A percentile compares a stretch with the other conserved stretches of the same genome.
Conservation (phyloP, 441 rosid species). For the Mallotus repandus region DNA sequence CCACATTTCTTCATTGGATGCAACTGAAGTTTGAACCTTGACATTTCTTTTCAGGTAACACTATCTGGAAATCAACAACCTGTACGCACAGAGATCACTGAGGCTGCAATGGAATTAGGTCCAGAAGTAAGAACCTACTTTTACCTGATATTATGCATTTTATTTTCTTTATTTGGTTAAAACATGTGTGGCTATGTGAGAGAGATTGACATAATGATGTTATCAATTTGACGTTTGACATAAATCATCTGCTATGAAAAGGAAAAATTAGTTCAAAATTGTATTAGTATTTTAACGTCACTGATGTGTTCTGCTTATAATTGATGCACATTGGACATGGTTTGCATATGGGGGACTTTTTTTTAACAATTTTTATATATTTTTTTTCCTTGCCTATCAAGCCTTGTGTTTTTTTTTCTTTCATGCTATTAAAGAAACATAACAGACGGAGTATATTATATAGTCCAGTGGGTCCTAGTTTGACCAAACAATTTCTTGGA, state of each 20-base stretch:
- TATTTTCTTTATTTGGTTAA: not conserved
- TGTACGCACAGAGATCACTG: constrained; percentile 82
- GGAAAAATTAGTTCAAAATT: no score
- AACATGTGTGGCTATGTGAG: not conserved
- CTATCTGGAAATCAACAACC: constrained; percentile 92
- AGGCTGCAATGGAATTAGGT: constrained; percentile 96
- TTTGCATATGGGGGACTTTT: no score
- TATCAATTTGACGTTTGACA: not conserved
- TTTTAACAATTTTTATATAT: no score
- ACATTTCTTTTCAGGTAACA: constrained; percentile 48
- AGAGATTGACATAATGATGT: not conserved
- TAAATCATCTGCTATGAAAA: no score
- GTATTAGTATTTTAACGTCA: not conserved
- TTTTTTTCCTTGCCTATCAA: not conserved
- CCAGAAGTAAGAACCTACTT: constrained; percentile 53
- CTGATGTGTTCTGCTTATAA: not conserved
- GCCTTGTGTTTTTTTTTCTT: not conserved
- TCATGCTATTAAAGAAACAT: not conserved
- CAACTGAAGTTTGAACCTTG: not conserved
- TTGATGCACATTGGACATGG: not conserved
- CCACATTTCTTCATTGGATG: not conserved
- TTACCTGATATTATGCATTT: not conserved
- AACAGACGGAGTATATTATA: not conserved
- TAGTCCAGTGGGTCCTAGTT: not conserved
- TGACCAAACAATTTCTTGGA: not conserved